A percentile compares a stretch with the other conserved stretches of the same genome.
Conservation (phyloP, 805 yeast genomes). For the Barnettozyma californica region DNA sequence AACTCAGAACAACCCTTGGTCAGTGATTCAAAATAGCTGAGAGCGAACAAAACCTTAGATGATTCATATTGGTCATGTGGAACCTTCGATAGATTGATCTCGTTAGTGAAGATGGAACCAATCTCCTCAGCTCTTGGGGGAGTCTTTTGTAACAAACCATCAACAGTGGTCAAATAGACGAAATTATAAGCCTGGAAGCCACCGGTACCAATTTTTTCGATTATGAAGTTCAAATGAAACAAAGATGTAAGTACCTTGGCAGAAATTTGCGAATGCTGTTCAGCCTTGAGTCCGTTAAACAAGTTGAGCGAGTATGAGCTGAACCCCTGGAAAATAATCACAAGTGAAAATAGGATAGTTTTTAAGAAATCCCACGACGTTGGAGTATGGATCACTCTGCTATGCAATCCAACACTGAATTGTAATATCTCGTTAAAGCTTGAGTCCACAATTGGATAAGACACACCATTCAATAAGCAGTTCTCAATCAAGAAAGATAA, state of each 20-base stretch:
- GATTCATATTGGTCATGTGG: constrained; percentile 23
- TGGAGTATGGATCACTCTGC: constrained; percentile 6
- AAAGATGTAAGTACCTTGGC: constrained; percentile 35
- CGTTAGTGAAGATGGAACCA: constrained; percentile 26
- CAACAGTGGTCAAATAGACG: constrained; percentile 46
- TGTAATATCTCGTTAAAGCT: constrained; percentile 13
- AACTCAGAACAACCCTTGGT: constrained; percentile 29
- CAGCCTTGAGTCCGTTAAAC: constrained; percentile 15
- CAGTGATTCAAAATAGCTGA: constrained; percentile 30
- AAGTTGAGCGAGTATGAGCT: constrained; percentile 33
- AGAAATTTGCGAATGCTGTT: constrained; percentile 19
- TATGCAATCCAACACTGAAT: constrained; percentile 10
- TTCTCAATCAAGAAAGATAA: constrained; percentile 42
- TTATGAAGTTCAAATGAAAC: constrained; percentile 41
- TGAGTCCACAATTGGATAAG: constrained; percentile 13
- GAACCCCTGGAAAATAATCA: constrained; percentile 47
- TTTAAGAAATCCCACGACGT: constrained; percentile 36
- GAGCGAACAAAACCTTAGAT: constrained; percentile 22
- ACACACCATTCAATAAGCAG: constrained; percentile 24
- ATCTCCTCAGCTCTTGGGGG: constrained; percentile 24
- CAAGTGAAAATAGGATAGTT: constrained; percentile 39
- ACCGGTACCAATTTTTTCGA: constrained; percentile 54
- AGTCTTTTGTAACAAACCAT: constrained; percentile 31
- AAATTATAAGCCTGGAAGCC: constrained; percentile 62
- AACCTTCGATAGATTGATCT: constrained; percentile 17